These are phyloP conservation scores for Syncephalastrum monosporum DNA, from an alignment of 371 early-diverging fungal species.

Conservation along the genomic window DNA sequence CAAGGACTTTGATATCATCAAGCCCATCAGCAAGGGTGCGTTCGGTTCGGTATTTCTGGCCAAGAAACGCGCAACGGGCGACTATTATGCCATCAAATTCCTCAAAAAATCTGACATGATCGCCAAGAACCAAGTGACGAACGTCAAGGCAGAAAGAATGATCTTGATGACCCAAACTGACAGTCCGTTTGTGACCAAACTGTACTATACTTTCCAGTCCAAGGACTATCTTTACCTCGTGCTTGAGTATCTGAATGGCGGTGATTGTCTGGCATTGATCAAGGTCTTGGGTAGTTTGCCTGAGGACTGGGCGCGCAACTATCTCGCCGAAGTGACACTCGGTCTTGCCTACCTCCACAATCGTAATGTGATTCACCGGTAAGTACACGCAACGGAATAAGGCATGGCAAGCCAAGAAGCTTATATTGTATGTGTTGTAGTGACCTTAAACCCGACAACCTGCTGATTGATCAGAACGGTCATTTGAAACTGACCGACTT, in stretches of 20 bases:
- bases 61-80: slow-evolving; percentile 82
- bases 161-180: slow-evolving; percentile 85
- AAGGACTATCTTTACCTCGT: slow-evolving; percentile 91
- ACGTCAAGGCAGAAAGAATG: slow-evolving; percentile 87
- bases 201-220: slow-evolving; percentile 93
- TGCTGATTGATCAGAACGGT: slow-evolving; percentile 87
- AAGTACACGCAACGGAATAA: slow-evolving; percentile 14
- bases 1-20: slow-evolving; percentile 91
- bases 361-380: slow-evolving; percentile 84
- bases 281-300: slow-evolving; percentile 82
- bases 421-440: slow-evolving; percentile 28
- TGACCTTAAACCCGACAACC: slow-evolving; percentile 90
- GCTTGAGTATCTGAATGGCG: slow-evolving; percentile 97
- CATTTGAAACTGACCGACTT: slow-evolving; percentile 95
- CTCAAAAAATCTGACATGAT: slow-evolving; percentile 89
- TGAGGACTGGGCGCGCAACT: slow-evolving; percentile 90
- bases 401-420: too few species aligned
- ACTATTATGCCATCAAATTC: slow-evolving; percentile 90
- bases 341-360: slow-evolving; percentile 94
- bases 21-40: slow-evolving; percentile 91
- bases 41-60: slow-evolving; percentile 90
- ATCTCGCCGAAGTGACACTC: slow-evolving; percentile 91
- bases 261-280: slow-evolving; percentile 92
- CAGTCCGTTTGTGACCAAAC: slow-evolving; percentile 91
- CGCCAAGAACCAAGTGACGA: slow-evolving; percentile 89